Conservation (phyloP, 176 grass and related monocot genomes). For the Puya raimondii region DNA sequence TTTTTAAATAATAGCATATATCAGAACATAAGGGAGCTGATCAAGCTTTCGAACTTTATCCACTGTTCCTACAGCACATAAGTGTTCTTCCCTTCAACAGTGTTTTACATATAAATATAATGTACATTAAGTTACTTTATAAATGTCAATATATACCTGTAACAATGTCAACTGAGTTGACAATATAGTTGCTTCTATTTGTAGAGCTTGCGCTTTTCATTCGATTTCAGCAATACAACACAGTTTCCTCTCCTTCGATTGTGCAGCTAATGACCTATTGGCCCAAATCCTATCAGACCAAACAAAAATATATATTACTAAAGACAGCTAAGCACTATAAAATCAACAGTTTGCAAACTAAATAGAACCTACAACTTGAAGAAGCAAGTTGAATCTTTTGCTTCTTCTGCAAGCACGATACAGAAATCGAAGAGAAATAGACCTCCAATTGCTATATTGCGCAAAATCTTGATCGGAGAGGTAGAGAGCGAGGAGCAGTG, state of each 20-base stretch:
- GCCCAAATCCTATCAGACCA: constrained; percentile 18
- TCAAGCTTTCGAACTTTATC: neutral
- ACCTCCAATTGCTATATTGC: too few relatives aligned
- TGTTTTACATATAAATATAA: neutral
- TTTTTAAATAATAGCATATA: too few relatives aligned
- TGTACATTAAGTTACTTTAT: neutral
- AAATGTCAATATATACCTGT: constrained; percentile 1
- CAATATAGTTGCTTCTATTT: constrained; percentile 10
- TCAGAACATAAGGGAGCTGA: neutral
- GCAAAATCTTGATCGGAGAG: too few relatives aligned
- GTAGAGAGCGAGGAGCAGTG: too few relatives aligned
- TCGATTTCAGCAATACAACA: constrained; percentile 14
- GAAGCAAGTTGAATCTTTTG: too few relatives aligned
- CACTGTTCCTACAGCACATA: neutral
- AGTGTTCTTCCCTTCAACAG: neutral
- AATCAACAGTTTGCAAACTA: too few relatives aligned
- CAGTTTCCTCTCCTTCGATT: constrained; percentile 24
- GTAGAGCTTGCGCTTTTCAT: neutral
- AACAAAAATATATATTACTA: neutral
- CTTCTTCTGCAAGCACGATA: too few relatives aligned
- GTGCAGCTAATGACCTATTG: constrained; percentile 15
- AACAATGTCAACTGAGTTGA: constrained; percentile 19
- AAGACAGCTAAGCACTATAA: too few relatives aligned
- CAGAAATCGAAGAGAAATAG: too few relatives aligned
- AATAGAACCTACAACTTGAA: too few relatives aligned